phyloP scores from a whole-genome alignment of 164 flowering plant species.

The Santalum album region DNA sequence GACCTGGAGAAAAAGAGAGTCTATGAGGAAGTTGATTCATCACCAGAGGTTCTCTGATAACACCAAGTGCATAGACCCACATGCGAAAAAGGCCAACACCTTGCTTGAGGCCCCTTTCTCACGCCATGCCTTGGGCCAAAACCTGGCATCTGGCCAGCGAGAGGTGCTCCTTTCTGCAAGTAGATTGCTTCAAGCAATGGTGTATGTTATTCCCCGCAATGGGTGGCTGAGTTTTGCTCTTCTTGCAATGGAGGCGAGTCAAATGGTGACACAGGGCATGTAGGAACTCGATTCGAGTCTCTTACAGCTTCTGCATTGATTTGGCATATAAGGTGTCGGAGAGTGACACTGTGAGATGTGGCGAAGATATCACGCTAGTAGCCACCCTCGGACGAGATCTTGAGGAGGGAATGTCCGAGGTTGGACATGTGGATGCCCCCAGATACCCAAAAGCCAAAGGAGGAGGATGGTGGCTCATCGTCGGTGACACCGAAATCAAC shows the following conservation, averaged over 20 bases:
- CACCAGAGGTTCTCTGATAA: slow-evolving; percentile 92
- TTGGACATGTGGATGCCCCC: slow-evolving; percentile 75
- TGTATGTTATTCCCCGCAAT: slow-evolving; percentile 88
- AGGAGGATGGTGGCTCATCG: slow-evolving; percentile 96
- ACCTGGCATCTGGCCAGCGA: slow-evolving; percentile 66
- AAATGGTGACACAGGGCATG: slow-evolving; percentile 97
- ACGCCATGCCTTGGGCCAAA: slow-evolving; percentile 60
- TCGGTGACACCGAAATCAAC: slow-evolving; percentile 72
- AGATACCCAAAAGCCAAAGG: slow-evolving; percentile 82
- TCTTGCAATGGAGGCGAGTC: slow-evolving; percentile 91
- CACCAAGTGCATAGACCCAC: slow-evolving; percentile 70
- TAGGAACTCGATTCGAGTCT: slow-evolving; percentile 98
- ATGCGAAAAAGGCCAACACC: slow-evolving; percentile 90
- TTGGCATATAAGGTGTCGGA: slow-evolving; percentile 59
- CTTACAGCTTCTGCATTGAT: slow-evolving; percentile 91
- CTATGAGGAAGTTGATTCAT: slow-evolving; percentile 59
- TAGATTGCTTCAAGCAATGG: slow-evolving; percentile 90
- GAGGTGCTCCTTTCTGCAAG: slow-evolving; percentile 74
- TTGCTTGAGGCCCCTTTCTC: slow-evolving; percentile 93
- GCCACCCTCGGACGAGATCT: slow-evolving; percentile 75
- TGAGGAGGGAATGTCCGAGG: slow-evolving; percentile 66
- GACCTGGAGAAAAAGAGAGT: slow-evolving; percentile 93
- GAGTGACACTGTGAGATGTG: slow-evolving; percentile 42
- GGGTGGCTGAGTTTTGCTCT: slow-evolving; percentile 91
- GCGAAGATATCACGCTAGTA: slow-evolving; percentile 45